phyloP scores from a whole-genome alignment of 192 early-diverging fungal genomes.

The Linnemannia schmuckeri region DNA sequence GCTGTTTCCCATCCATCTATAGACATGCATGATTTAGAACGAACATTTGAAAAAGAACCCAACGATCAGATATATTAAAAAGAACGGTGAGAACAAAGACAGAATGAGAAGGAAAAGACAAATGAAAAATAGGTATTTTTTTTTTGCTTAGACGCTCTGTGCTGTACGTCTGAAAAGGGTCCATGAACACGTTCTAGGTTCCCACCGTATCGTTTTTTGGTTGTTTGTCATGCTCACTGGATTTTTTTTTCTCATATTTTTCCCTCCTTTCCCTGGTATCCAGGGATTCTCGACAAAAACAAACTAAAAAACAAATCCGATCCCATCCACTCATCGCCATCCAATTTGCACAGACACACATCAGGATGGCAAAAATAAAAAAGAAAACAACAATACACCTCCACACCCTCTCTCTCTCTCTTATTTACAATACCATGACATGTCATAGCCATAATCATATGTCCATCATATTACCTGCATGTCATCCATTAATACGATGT shows the following conservation, averaged over 20 bases:
- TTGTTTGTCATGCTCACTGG: background rate
- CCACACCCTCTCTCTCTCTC: no score
- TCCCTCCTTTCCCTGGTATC: background rate
- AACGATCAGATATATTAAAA: background rate
- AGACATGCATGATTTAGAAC: background rate
- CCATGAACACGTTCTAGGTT: background rate
- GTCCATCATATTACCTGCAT: constrained; percentile 6
- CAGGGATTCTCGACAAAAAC: constrained; percentile 4
- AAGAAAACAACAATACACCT: background rate
- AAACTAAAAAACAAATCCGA: background rate
- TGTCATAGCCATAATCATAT: background rate
- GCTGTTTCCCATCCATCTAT: background rate
- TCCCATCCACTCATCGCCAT: background rate
- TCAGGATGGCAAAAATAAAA: background rate
- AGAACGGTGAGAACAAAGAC: no score
- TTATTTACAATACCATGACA: no score
- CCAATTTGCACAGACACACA: background rate
- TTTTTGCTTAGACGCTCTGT: no score
- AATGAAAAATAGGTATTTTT: no score
- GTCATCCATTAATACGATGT: constrained; percentile 55
- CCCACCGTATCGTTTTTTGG: background rate
- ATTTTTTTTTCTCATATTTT: background rate
- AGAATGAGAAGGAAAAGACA: no score
- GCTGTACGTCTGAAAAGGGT: no score
- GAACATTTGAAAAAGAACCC: background rate